Percentiles rank a stretch among this genome's conserved stretches.
Conservation (phyloP, 2,329 filamentous ascomycete genomes). For the Cladophialophora carrionii region DNA sequence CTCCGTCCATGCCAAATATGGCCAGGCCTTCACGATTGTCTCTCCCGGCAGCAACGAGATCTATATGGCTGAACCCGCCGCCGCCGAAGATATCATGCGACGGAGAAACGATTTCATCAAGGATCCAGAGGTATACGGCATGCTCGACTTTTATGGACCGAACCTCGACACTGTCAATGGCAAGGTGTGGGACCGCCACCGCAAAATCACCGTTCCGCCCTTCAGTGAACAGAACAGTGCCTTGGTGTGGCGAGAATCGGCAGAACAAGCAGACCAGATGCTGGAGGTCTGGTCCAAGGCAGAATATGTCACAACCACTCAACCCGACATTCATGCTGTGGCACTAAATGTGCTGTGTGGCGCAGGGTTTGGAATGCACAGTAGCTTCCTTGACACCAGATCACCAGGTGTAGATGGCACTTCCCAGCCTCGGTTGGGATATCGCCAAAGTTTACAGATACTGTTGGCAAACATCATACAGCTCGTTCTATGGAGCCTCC, state of each 20-base stretch:
- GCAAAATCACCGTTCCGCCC: constrained; percentile 48
- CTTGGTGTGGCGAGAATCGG: constrained; percentile 47
- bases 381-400: constrained; percentile 26
- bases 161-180: constrained; percentile 36
- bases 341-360: constrained; percentile 38
- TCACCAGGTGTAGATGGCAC: background rate
- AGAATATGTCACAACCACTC: constrained; percentile 30
- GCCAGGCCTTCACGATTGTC: constrained; percentile 33
- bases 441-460: constrained; percentile 27
- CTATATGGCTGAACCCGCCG: constrained; percentile 27
- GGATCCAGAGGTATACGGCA: constrained; percentile 25
- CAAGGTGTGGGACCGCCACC: constrained; percentile 49
- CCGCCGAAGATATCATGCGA: constrained; percentile 14
- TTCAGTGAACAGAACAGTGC: constrained; percentile 53
- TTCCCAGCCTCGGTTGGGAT: constrained; percentile 18
- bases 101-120: constrained; percentile 31
- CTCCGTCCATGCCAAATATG: constrained; percentile 25
- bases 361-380: constrained; percentile 38
- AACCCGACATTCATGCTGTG: constrained; percentile 35
- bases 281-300: constrained; percentile 29
- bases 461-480: constrained; percentile 29
- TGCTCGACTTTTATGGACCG: constrained; percentile 33
- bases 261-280: constrained; percentile 44
- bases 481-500: constrained; percentile 24
- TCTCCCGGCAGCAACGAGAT: constrained; percentile 30